Evolutionary conservation across 345 rosid genomes (phyloP), one percentile per base, ranked within the genome.

Genomic region (Eucalyptus tenuipes): DNA sequence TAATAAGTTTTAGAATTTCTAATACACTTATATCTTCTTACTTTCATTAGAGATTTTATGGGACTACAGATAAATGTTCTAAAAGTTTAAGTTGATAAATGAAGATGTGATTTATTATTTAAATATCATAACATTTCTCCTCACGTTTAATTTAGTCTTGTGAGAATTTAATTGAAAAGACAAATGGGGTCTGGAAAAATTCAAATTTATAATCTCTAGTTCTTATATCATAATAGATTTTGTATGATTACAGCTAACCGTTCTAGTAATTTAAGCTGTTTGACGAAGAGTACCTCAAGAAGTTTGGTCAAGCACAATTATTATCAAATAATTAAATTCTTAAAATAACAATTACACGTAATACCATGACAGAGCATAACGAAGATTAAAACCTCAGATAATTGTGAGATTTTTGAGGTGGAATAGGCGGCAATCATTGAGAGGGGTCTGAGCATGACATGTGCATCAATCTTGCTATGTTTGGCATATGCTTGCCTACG

Each of bases 191-290:
- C 4, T 52, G 3, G 22, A 52, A 52, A 52, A 18, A 18, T 18
- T 52, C 24, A 0, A 52, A 52, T 52, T 52, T 52, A 18, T 52
- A 52, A 52, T 52, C 10, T 52, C 24, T 52, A 52, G 24, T 52
- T 52, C 0, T 52, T 10, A 52, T 52, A 52, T 18, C 1, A 52
- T 52, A 52, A 18, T 52, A 18, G 10, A 52, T 18, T 52, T 52
- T 52, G 2, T 18, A 52, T 18, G 4, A 52, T 52, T 52, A 1
- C 0, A 1, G 1, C 24, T 52, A 52, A 52, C 10, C 0, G 0
- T 52, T 52, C 10, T 52, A 52, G 0, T 18, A 52, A 4, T 52
- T 52, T 52, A 52, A 52, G 57, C 0, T 1, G 1, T 52, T 52
- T 33, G 80, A 37, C 5, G 27, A 71, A 18, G 14, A 2, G 13